Percentiles rank a stretch among this genome's conserved stretches.
Evolutionary conservation across 768 basidiomycete genomes (phyloP).

Genomic region (Rhodotorula paludigena): DNA sequence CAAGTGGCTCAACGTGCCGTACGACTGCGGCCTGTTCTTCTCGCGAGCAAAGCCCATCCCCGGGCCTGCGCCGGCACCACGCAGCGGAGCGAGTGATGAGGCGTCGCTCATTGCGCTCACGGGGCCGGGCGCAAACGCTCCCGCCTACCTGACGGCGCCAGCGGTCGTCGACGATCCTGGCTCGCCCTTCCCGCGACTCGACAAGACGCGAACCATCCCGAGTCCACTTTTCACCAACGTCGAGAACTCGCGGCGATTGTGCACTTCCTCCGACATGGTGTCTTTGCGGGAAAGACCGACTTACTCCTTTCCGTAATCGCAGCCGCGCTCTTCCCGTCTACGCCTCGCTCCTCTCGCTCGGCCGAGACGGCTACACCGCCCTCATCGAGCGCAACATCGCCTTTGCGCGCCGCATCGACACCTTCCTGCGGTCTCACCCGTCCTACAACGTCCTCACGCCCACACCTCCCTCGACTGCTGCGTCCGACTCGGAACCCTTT

Average conservation of each 20-base stretch:
- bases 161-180: background rate
- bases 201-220: constrained; percentile 39
- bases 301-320: background rate
- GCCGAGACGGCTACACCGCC: constrained; percentile 48
- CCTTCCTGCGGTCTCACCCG: constrained; percentile 42
- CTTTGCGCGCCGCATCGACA: constrained; percentile 47
- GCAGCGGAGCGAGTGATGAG: background rate
- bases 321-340: constrained; percentile 50
- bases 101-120: constrained; percentile 44
- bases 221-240: constrained; percentile 49
- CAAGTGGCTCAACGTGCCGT: constrained; percentile 47
- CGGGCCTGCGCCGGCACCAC: too few relatives aligned
- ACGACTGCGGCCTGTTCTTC: constrained; percentile 51
- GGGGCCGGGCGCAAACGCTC: constrained; percentile 45
- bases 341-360: constrained; percentile 48
- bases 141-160: constrained; percentile 48
- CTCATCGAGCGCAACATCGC: constrained; percentile 48
- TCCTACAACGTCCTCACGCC: constrained; percentile 45
- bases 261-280: background rate
- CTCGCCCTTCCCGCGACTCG: constrained; percentile 18
- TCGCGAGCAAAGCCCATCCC: constrained; percentile 36
- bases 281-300: background rate
- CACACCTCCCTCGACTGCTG: background rate
- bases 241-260: constrained; percentile 52
- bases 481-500: background rate